These are phyloP conservation scores for Thermochaetoides dissita DNA, from an alignment of 2,329 filamentous ascomycete genomes.

Conservation along the genomic window DNA sequence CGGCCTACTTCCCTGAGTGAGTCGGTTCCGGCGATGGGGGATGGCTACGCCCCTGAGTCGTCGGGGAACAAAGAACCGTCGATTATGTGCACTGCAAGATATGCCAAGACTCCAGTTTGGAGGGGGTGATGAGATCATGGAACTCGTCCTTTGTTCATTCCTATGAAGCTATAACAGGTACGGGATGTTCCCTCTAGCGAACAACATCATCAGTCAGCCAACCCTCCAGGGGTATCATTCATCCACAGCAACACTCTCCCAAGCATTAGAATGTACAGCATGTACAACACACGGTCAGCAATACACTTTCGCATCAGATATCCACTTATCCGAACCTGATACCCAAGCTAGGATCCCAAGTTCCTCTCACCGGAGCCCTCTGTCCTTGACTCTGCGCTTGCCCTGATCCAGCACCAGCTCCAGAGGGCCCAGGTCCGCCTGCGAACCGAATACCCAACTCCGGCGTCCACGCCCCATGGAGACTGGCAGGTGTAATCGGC, in stretches of 20 bases:
- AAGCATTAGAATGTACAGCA: not conserved
- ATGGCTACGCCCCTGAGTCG: too few species aligned
- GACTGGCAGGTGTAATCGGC: conserved; percentile 19
- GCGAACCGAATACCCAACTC: conserved; percentile 71
- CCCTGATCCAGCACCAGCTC: not conserved
- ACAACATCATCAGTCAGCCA: too few species aligned
- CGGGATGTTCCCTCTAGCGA: too few species aligned
- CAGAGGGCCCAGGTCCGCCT: conserved; percentile 18
- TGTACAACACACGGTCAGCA: not conserved
- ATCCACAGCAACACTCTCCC: not conserved
- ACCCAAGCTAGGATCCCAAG: conserved; percentile 46
- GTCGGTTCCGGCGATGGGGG: too few species aligned
- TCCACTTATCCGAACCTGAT: conserved; percentile 37
- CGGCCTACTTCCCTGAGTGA: too few species aligned
- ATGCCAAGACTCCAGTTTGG: too few species aligned
- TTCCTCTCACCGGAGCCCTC: conserved; percentile 22
- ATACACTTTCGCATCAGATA: not conserved
- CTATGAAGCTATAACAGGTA: too few species aligned
- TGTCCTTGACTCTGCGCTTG: conserved; percentile 6
- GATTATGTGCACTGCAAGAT: too few species aligned
- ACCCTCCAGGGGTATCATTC: too few species aligned
- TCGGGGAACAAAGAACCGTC: too few species aligned
- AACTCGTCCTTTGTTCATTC: too few species aligned
- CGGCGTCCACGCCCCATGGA: conserved; percentile 58
- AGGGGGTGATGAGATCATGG: too few species aligned